Conservation (phyloP, 805 yeast genomes). For the Clavispora asparagi region DNA sequence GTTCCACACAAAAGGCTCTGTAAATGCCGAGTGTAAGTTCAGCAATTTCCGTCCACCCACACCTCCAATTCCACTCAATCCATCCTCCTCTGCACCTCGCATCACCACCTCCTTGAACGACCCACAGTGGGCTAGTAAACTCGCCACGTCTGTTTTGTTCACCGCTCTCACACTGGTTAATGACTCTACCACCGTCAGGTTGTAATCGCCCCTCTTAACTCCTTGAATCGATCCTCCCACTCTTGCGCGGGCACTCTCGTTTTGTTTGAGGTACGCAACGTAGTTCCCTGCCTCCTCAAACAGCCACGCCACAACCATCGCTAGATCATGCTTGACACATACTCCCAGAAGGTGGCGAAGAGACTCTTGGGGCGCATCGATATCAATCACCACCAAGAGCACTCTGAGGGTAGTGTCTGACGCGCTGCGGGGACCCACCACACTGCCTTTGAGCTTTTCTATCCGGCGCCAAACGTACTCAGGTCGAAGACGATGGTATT, state of each 20-base stretch:
- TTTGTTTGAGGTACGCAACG: conserved; percentile 32
- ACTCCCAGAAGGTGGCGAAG: conserved; percentile 43
- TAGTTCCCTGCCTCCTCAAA: conserved; percentile 45
- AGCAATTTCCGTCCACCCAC: conserved; percentile 44
- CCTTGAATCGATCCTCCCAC: conserved; percentile 40
- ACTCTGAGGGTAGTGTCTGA: conserved; percentile 44
- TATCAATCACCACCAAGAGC: conserved; percentile 59
- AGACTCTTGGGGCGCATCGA: conserved; percentile 50
- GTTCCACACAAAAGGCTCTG: conserved; percentile 48
- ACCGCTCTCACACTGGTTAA: conserved; percentile 43
- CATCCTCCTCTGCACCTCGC: conserved; percentile 20
- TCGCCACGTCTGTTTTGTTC: conserved; percentile 51
- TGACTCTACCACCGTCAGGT: conserved; percentile 39
- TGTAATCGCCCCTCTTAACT: conserved; percentile 36
- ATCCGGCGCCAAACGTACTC: conserved; percentile 61
- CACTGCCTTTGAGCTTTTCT: conserved; percentile 38
- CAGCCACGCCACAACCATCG: conserved; percentile 49
- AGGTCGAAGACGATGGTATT: conserved; percentile 72
- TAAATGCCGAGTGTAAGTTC: conserved; percentile 35
- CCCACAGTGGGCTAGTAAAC: conserved; percentile 45
- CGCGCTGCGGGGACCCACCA: conserved; percentile 6
- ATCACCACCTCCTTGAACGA: conserved; percentile 37
- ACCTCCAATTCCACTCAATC: conserved; percentile 37
- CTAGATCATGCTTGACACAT: conserved; percentile 45
- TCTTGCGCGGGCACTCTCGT: conserved; percentile 29